These are phyloP conservation scores for Thalia dealbata DNA, from an alignment of 176 grass and related monocot species.

Conservation along the genomic window DNA sequence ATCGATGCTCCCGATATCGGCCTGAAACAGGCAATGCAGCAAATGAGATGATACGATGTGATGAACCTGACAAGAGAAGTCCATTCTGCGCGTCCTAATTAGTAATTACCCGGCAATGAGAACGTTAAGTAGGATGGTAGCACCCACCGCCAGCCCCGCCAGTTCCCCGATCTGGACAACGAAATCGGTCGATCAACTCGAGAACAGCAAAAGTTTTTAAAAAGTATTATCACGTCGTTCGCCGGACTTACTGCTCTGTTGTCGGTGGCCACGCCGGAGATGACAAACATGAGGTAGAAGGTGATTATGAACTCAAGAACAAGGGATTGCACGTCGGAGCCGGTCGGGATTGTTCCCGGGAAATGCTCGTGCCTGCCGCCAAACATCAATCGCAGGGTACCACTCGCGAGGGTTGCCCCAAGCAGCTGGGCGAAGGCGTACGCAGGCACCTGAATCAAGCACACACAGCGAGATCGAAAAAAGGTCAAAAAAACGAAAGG, in stretches of 20 bases:
- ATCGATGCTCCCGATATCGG: conserved; percentile 75
- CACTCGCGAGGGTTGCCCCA: conserved; percentile 43
- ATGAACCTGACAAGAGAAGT: not conserved
- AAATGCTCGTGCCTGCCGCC: conserved; percentile 52
- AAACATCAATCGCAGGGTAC: conserved; percentile 62
- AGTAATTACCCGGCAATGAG: conserved; percentile 81
- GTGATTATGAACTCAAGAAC: conserved; percentile 74
- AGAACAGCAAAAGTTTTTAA: not conserved
- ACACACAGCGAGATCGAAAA: not conserved
- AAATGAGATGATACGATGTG: not conserved
- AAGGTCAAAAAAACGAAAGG: not conserved
- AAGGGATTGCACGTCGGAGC: conserved; percentile 61
- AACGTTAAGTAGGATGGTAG: conserved; percentile 67
- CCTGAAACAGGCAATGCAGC: conserved; percentile 14
- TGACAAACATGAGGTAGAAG: conserved; percentile 92
- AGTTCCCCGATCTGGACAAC: conserved; percentile 53
- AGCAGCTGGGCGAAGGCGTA: conserved; percentile 54
- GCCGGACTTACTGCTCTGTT: conserved; percentile 49
- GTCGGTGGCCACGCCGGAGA: conserved; percentile 76
- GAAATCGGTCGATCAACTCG: not conserved
- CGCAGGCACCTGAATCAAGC: conserved; percentile 33
- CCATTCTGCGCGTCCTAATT: not conserved
- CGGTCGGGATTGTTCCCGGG: conserved; percentile 42
- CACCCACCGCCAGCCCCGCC: conserved; percentile 57
- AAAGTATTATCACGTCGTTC: not conserved